These are phyloP conservation scores for Protomyces arabidopsidicola DNA, from an alignment of 1,139 yeast species.

Conservation along the genomic window DNA sequence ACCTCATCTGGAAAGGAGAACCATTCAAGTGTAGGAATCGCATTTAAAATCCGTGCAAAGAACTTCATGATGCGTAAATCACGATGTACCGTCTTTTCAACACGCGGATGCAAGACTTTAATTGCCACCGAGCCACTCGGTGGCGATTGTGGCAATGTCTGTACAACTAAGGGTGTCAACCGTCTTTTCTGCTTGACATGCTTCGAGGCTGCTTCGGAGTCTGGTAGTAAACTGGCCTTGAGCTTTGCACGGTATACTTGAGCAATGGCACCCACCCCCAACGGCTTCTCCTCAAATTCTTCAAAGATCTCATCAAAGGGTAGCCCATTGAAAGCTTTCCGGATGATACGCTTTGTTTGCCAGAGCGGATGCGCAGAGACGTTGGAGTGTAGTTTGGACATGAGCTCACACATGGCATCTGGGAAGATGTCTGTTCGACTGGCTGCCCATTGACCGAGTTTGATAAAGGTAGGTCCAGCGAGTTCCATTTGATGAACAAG, in stretches of 20 bases:
- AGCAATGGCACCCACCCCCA: slow-evolving; percentile 97
- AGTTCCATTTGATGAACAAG: slow-evolving; percentile 66
- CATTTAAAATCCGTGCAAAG: slow-evolving; percentile 65
- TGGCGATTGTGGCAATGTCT: slow-evolving; percentile 34
- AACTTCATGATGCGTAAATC: slow-evolving; percentile 79
- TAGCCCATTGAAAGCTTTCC: slow-evolving; percentile 57
- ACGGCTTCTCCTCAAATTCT: slow-evolving; percentile 66
- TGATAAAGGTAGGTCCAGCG: slow-evolving; percentile 93
- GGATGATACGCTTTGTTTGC: slow-evolving; percentile 56
- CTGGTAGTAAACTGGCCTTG: slow-evolving; percentile 28
- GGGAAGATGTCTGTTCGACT: slow-evolving; percentile 95
- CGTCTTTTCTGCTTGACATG: not conserved
- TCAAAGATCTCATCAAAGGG: slow-evolving; percentile 73
- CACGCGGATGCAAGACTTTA: slow-evolving; percentile 87
- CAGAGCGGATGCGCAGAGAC: slow-evolving; percentile 67
- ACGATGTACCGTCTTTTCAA: slow-evolving; percentile 63
- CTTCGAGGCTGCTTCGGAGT: not conserved
- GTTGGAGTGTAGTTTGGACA: slow-evolving; percentile 74
- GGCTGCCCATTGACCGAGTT: slow-evolving; percentile 99
- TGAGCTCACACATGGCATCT: slow-evolving; percentile 66
- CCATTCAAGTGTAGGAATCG: slow-evolving; percentile 96
- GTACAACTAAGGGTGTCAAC: slow-evolving; percentile 21
- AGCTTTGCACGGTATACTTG: slow-evolving; percentile 76
- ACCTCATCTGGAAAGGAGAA: slow-evolving; percentile 91
- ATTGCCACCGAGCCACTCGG: slow-evolving; percentile 70